Percentiles rank a stretch among this genome's conserved stretches.
Evolutionary conservation across 768 basidiomycete genomes (phyloP).

Genomic region (Lactifluus pinguis): DNA sequence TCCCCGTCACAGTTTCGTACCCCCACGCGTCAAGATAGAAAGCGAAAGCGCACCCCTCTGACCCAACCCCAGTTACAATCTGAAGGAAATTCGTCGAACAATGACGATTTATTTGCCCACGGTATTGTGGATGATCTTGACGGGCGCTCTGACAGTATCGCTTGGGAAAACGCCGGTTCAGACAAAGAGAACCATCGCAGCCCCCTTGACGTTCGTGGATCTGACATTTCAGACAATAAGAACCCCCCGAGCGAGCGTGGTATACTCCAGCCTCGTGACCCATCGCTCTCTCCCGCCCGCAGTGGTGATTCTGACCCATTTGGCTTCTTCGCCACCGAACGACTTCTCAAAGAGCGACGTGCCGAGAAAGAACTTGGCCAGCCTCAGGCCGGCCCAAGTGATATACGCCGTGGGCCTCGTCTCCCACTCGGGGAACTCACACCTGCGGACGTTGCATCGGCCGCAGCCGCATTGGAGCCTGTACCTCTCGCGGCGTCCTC

Average conservation of each 20-base stretch:
- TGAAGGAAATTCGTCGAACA: constrained; percentile 1
- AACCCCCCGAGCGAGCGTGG: constrained; percentile 10
- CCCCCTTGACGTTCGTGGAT: neutral
- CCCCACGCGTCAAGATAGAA: constrained; percentile 10
- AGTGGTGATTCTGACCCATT: constrained; percentile 18
- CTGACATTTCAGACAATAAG: constrained; percentile 2
- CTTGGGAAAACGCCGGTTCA: constrained; percentile 16
- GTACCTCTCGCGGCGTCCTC: neutral
- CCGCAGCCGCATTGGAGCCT: neutral
- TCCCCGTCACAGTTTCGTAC: constrained; percentile 15
- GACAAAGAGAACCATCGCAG: constrained; percentile 17
- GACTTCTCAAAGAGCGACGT: constrained; percentile 14
- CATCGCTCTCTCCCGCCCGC: neutral
- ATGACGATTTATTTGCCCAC: constrained; percentile 16
- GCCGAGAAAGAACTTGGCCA: neutral
- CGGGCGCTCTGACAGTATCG: constrained; percentile 8
- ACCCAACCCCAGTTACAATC: constrained; percentile 1
- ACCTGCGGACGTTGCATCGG: neutral
- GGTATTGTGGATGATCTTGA: constrained; percentile 14
- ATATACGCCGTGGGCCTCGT: constrained; percentile 1
- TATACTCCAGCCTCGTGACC: constrained; percentile 17
- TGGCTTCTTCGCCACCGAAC: constrained; percentile 17
- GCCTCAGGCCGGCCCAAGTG: constrained; percentile 7
- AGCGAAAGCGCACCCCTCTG: constrained; percentile 9
- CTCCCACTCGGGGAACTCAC: constrained; percentile 12